phyloP scores from a whole-genome alignment of 306 rosid genomes.

The Fagus crenata region DNA sequence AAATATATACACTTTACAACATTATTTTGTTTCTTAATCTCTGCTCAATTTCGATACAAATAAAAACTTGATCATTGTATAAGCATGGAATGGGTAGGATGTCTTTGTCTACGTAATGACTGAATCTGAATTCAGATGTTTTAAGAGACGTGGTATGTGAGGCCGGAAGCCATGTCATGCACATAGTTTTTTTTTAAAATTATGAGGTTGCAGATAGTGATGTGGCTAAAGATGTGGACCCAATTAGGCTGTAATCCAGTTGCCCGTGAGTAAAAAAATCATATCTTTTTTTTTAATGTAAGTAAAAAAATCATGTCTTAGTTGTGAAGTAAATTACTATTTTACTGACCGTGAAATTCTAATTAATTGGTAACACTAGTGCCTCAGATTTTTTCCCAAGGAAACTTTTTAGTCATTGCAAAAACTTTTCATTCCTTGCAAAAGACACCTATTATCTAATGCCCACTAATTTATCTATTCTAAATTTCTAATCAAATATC shows the following conservation, averaged over 20 bases:
- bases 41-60: background rate
- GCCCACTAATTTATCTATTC: background rate
- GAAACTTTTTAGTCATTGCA: background rate
- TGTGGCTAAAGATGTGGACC: background rate
- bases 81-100: background rate
- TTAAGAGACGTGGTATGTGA: background rate
- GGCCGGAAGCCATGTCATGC: background rate
- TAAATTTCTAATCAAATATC: too few species aligned
- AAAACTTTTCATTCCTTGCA: background rate
- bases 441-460: background rate
- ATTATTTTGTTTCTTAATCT: background rate
- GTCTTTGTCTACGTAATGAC: constrained; percentile 9
- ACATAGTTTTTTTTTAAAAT: background rate
- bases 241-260: background rate
- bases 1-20: background rate
- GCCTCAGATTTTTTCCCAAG: background rate
- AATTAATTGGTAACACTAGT: background rate
- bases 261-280: background rate
- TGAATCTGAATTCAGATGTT: background rate
- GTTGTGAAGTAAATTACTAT: background rate
- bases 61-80: background rate
- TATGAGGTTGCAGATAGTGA: background rate
- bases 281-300: background rate
- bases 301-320: background rate
- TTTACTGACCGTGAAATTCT: background rate